Evolutionary conservation across 306 rosid genomes (phyloP), one percentile per base, ranked within the genome.

Genomic region (Coriaria nepalensis): DNA sequence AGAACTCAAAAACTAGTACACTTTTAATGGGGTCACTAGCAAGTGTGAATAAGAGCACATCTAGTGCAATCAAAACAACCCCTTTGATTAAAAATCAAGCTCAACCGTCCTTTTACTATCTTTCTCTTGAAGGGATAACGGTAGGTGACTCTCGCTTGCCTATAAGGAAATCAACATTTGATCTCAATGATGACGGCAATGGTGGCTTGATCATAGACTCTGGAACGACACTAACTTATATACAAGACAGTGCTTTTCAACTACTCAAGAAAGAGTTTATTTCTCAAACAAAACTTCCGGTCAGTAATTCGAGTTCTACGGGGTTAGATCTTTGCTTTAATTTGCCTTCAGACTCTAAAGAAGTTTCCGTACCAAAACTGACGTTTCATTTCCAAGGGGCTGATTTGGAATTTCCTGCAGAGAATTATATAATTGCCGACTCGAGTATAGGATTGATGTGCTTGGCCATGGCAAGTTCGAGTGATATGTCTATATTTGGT

Each of bases 121-220:
- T 88, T 62, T 57, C 86, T 2, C 90, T 84, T 1, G 63, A 81
- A 68, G 95, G 93, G 0, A 88, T 88, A 54, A 58, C 95, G 0
- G 87, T 88, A 0, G 97, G 97, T 6, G 75, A 46, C 13, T 70
- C 65, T 9, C 49, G 32, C 9, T 53, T 88, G 56, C 6, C 74
- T 6, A 66, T 78, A 0, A 64, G 49, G 2, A 64, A 77, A 32
- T 57, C 73, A 29, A 76, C 75, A 9, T 83, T 87, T 36, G 68
- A 73, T 0, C 35, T 84, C 2, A 42, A 47, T 7, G 66, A 72
- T 32, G 88, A 81, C 49, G 97, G 93, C 6, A 77, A 47, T 43
- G 97, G 97, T 0, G 97, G 97, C 4, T 11, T 81, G 11, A 84
- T 84, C 57, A 81, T 88, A 35, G 97, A 88, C 44, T 88, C 93